Evolutionary conservation across 75 land plant species (phyloP).

Genomic region (Sequoia sempervirens): DNA sequence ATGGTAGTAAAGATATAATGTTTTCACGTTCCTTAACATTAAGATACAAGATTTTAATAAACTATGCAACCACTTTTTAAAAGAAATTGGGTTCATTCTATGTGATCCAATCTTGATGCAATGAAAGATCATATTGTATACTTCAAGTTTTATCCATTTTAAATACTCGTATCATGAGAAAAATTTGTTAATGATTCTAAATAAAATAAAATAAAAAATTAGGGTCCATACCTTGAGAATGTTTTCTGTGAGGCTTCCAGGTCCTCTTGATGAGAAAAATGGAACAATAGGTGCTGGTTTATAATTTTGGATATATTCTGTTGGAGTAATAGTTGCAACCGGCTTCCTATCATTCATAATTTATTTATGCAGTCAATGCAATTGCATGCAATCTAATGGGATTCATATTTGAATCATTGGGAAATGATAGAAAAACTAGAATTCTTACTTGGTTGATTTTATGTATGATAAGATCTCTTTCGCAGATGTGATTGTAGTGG

Average conservation of each 20-base stretch:
- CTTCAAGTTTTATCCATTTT: not conserved
- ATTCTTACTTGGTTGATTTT: slow-evolving; percentile 38
- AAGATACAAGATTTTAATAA: no score
- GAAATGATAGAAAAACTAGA: not conserved
- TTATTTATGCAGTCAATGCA: not conserved
- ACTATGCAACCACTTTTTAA: no score
- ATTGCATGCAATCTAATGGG: not conserved
- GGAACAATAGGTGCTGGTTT: slow-evolving; percentile 73
- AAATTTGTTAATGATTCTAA: not conserved
- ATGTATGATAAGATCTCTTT: slow-evolving; percentile 45
- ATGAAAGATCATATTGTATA: no score
- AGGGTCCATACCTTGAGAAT: slow-evolving; percentile 52
- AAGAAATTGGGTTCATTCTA: no score
- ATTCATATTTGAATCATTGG: not conserved
- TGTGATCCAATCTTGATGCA: no score
- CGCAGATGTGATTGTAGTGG: slow-evolving; percentile 28
- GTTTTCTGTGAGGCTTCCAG: slow-evolving; percentile 36
- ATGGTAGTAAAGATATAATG: no score
- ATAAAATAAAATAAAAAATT: not conserved
- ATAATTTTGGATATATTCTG: slow-evolving; percentile 15
- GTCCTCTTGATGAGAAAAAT: slow-evolving; percentile 73
- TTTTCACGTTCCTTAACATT: no score
- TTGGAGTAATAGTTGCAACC: slow-evolving; percentile 51
- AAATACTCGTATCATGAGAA: not conserved
- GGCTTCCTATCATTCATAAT: slow-evolving; percentile 34